phyloP scores from a whole-genome alignment of 495 filamentous ascomycete genomes.

The Trichoderma erinaceum region DNA sequence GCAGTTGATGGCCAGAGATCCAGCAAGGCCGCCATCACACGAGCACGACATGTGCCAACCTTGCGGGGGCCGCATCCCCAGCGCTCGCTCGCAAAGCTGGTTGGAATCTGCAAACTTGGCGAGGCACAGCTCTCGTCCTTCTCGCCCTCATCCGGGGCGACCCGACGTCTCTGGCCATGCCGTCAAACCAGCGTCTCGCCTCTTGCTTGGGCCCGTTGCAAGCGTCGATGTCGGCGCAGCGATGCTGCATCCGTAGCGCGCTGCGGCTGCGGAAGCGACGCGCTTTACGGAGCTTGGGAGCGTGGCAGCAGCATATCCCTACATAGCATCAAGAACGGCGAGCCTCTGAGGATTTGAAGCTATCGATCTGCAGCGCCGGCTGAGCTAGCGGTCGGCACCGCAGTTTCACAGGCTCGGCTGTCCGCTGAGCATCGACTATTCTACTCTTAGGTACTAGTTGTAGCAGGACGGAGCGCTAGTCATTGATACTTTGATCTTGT shows the following conservation, averaged over 20 bases:
- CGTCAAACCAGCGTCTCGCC: not conserved
- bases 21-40: not conserved
- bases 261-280: constrained; percentile 1
- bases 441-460: not conserved
- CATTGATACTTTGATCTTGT: not conserved
- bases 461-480: not conserved
- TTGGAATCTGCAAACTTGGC: not conserved
- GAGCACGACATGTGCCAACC: constrained; percentile 11
- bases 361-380: constrained; percentile 10
- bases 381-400: constrained; percentile 10
- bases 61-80: constrained; percentile 2
- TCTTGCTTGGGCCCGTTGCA: not conserved
- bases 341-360: not conserved
- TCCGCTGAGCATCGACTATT: not conserved
- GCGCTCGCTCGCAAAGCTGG: not conserved
- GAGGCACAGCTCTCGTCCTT: not conserved
- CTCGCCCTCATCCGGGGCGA: not conserved
- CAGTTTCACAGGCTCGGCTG: constrained; percentile 2
- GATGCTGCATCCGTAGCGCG: constrained; percentile 3
- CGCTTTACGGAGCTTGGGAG: not conserved
- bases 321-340: not conserved
- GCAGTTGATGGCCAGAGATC: not conserved
- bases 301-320: not conserved
- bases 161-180: not conserved
- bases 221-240: not conserved